Percentiles rank a stretch among this genome's conserved stretches.
phyloP scores from a whole-genome alignment of 2,329 filamentous ascomycete genomes.

The Penicillium sp. region DNA sequence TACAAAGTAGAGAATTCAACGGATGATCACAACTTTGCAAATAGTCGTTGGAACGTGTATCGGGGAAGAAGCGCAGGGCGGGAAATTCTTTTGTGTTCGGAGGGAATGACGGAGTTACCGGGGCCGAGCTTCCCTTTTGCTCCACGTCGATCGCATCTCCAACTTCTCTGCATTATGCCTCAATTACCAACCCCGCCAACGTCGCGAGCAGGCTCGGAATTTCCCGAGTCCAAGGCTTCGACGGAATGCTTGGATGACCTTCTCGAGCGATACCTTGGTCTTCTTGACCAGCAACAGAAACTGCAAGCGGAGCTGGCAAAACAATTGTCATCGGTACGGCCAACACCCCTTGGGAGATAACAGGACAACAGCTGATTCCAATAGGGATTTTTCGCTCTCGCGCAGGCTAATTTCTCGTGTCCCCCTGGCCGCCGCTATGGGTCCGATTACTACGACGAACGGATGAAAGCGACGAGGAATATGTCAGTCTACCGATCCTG shows the following conservation, averaged over 20 bases:
- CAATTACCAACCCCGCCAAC: slow-evolving; percentile 38
- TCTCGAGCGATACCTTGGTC: slow-evolving; percentile 45
- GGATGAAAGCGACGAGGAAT: slow-evolving; percentile 50
- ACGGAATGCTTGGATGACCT: slow-evolving; percentile 40
- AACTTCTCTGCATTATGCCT: slow-evolving; percentile 23
- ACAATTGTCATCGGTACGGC: slow-evolving; percentile 41
- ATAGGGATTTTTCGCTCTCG: slow-evolving; percentile 51
- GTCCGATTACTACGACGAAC: slow-evolving; percentile 52
- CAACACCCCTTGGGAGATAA: not conserved
- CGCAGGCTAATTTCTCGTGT: slow-evolving; percentile 51
- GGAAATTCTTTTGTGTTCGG: slow-evolving; percentile 41
- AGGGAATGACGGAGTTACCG: slow-evolving; percentile 42
- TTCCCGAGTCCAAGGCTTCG: slow-evolving; percentile 18
- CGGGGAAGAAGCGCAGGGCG: slow-evolving; percentile 23
- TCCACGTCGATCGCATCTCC: slow-evolving; percentile 13
- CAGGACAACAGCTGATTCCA: slow-evolving; percentile 20
- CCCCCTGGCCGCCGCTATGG: slow-evolving; percentile 49
- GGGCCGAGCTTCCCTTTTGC: slow-evolving; percentile 29
- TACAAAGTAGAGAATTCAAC: not conserved
- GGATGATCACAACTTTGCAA: not conserved
- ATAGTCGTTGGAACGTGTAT: slow-evolving; percentile 2
- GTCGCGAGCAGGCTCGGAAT: slow-evolving; percentile 33
- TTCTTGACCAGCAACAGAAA: slow-evolving; percentile 46
- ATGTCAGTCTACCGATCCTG: slow-evolving; percentile 30
- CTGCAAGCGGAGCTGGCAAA: slow-evolving; percentile 41